Percentiles rank a stretch among this genome's conserved stretches.
Conservation (phyloP, 2,329 filamentous ascomycete genomes). For the Amylocarpus encephaloides region DNA sequence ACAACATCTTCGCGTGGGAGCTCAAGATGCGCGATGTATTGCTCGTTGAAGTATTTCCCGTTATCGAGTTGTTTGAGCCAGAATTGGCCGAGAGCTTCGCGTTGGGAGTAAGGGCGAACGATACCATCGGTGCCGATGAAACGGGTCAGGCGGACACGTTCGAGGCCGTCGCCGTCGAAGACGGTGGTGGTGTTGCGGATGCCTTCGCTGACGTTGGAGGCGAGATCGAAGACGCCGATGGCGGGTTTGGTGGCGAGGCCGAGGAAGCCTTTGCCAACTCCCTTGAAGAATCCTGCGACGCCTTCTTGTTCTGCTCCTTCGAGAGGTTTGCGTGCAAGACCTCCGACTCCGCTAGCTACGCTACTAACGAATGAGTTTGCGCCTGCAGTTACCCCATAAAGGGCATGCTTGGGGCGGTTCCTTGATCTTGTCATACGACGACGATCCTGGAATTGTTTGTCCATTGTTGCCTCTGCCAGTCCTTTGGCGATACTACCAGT, state of each 20-base stretch:
- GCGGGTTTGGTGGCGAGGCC: conserved; percentile 96
- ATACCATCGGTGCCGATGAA: conserved; percentile 92
- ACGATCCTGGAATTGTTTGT: conserved; percentile 97
- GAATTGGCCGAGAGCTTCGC: conserved; percentile 92
- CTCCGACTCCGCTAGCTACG: conserved; percentile 87
- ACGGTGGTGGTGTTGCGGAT: conserved; percentile 98
- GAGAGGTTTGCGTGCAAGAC: conserved; percentile 85
- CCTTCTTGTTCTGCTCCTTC: conserved; percentile 96
- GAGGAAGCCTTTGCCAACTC: conserved; percentile 88
- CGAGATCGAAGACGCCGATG: conserved; percentile 93
- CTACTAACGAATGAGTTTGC: conserved; percentile 93
- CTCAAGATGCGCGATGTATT: conserved; percentile 95
- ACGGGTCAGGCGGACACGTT: conserved; percentile 86
- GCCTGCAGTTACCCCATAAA: conserved; percentile 92
- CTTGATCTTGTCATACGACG: conserved; percentile 87
- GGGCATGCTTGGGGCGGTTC: conserved; percentile 92
- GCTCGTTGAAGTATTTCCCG: conserved; percentile 94
- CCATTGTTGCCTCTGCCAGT: conserved; percentile 86
- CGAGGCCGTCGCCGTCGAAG: conserved; percentile 89
- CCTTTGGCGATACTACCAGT: conserved; percentile 97
- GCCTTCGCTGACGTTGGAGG: conserved; percentile 93
- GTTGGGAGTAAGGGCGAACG: conserved; percentile 87
- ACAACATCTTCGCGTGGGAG: conserved; percentile 82
- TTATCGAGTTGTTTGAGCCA: conserved; percentile 99
- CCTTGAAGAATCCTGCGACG: conserved; percentile 91